These are phyloP conservation scores for Kernera saxatilis DNA, from an alignment of 345 rosid species.

Conservation along the genomic window DNA sequence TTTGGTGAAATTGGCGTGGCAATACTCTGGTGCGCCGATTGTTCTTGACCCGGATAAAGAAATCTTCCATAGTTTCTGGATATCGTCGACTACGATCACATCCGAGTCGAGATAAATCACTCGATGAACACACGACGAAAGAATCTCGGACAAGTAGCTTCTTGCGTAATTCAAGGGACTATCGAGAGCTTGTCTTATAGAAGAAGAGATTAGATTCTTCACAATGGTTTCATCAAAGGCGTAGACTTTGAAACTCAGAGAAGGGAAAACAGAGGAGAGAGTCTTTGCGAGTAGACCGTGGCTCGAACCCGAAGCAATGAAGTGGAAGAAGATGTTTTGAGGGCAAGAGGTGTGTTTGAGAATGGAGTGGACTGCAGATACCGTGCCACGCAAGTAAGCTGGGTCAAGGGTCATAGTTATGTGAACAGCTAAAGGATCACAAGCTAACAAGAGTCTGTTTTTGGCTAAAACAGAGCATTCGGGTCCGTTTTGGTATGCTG, in stretches of 20 bases:
- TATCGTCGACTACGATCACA: constrained; percentile 52
- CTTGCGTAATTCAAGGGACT: constrained; percentile 77
- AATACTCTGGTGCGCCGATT: constrained; percentile 72
- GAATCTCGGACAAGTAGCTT: constrained; percentile 55
- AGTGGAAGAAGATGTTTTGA: constrained; percentile 62
- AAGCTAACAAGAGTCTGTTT: constrained; percentile 12
- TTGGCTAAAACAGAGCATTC: constrained; percentile 32
- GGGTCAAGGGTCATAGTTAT: constrained; percentile 82
- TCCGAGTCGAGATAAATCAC: constrained; percentile 77
- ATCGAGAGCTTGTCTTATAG: constrained; percentile 64
- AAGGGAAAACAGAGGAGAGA: constrained; percentile 50
- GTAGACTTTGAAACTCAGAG: constrained; percentile 48
- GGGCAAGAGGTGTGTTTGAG: constrained; percentile 79
- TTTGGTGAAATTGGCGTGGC: constrained; percentile 51
- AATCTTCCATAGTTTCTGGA: constrained; percentile 47
- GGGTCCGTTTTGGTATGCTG: constrained; percentile 47
- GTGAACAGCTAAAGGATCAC: constrained; percentile 48
- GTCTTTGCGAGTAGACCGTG: neutral
- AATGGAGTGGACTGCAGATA: constrained; percentile 70
- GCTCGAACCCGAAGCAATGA: constrained; percentile 42
- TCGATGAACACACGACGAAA: constrained; percentile 41
- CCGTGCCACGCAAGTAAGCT: constrained; percentile 62
- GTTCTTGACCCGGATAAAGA: constrained; percentile 36
- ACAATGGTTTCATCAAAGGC: constrained; percentile 43
- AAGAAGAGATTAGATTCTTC: constrained; percentile 46